Base-by-base conservation (phyloP, 106 monocot species). In the Dioscorea zingiberensis region DNA sequence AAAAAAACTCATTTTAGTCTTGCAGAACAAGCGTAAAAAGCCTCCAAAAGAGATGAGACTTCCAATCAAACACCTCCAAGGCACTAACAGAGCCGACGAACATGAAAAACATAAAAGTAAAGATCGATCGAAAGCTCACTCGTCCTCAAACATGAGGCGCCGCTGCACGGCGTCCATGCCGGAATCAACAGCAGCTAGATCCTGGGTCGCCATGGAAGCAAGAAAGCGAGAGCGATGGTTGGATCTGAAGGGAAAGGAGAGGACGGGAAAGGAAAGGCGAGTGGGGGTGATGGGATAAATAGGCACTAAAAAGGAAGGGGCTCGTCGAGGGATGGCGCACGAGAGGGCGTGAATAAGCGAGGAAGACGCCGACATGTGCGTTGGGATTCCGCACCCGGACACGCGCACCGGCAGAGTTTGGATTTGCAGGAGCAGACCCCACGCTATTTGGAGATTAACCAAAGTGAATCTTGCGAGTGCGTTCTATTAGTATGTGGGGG, bases 131-230 rank as follows among this genome's bases (percentile, higher is more conserved):
- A 17, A 1, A 63, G 59, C 88, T 87, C 64, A 97, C 97, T 97
- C 97, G 70, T 97, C 97, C 48, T 97, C 97, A 65, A 92, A 92
- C 97, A 97, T 97, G 72, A 97, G 97, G 47, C 92, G 87, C 58
- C 77, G 77, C 91, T 97, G 97, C 27, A 92, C 88, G n/a, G 78
- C 85, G 67, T 92, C 88, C 91, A 92, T 97, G 49, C 48, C 67
- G n/a, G 83, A 25, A 53, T 86, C 88, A 22, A 51, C 60, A 19
- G 25, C 55, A 55, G 68, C 21, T 0, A 13, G 13, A 11, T 22
- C 9, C 12, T 14, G 21, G 65, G 45, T 4, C 19, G 45, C 21
- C 65, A 15, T 22, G 23, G 26, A 54, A 54, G 66, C 18, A 28
- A 54, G 19, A 1, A 18, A 30, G 22, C 28, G 21, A 2, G 28